A percentile compares a stretch with the other conserved stretches of the same genome.
Conservation (phyloP, 140 eudicot species). For the Ambrosia hybrid region DNA sequence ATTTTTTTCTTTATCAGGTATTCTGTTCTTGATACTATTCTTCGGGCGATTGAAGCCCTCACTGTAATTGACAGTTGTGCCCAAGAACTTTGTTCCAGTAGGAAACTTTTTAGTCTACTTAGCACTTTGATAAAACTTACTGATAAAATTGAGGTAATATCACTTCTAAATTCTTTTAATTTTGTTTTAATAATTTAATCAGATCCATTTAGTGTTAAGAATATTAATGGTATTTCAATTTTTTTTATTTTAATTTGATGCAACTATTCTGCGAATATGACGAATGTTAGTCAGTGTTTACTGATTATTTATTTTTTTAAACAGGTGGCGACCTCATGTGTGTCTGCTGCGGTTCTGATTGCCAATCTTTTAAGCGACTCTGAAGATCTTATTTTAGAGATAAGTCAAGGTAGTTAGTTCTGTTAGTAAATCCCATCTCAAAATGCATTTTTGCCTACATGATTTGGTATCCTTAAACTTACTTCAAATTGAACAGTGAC, state of each 20-base stretch:
- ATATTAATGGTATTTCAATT: neutral
- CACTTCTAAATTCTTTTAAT: no score
- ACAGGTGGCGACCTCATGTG: slow-evolving; percentile 81
- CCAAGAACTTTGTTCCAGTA: slow-evolving; percentile 55
- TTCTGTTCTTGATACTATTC: slow-evolving; percentile 65
- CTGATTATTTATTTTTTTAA: slow-evolving; percentile 1
- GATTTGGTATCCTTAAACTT: slow-evolving; percentile 9
- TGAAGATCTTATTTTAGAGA: slow-evolving; percentile 48
- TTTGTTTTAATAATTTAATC: neutral
- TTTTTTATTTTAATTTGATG: no score
- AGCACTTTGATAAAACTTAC: slow-evolving; percentile 61
- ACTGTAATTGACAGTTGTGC: slow-evolving; percentile 64
- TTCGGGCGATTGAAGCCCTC: slow-evolving; percentile 78
- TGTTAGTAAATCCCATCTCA: neutral
- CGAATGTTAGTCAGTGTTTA: neutral
- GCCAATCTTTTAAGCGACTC: slow-evolving; percentile 85
- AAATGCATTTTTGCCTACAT: neutral
- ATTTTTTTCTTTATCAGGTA: slow-evolving; percentile 50
- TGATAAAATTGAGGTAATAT: slow-evolving; percentile 76
- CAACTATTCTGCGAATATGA: neutral
- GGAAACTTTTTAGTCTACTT: slow-evolving; percentile 63
- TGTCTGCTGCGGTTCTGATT: slow-evolving; percentile 72
- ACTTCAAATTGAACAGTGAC: no score
- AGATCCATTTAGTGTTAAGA: neutral
- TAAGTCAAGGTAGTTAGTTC: slow-evolving; percentile 55